Evolutionary conservation across 345 rosid species (phyloP), one percentile per base, ranked within the genome.

Genomic region (Carallia brachiata): DNA sequence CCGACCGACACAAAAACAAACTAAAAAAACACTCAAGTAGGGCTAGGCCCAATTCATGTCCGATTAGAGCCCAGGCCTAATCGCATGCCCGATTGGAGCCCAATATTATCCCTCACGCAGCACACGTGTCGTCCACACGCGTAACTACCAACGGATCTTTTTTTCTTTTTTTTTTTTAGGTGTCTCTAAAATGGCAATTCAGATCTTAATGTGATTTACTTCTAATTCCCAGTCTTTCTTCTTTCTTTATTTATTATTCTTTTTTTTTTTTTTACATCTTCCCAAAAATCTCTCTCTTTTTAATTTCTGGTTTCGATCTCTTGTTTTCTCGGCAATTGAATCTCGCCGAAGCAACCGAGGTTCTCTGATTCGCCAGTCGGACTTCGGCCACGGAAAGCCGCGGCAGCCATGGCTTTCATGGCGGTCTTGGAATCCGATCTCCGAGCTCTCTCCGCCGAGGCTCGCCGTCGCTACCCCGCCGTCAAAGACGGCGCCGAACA

Each of bases 361-460:
- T 15, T 55, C 36, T 5, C 19, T 17, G 27, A 37, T 27, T 9
- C 19, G 36, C 23, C 23, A 16, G 30, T 34, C 52, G 19, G 50
- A n/a, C 52, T 10, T 7, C 28, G 31, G 31, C 47, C 39, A 68
- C 10, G 27, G n/a, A 40, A 68, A 40, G 48, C 48, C 17, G 4
- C 17, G 50, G 50, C 50, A 4, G 65, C 61, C 61, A 95, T 92
- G 99, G 93, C 97, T 75, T 82, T 92, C 80, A 91, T 90, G 92
- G 91, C 97, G 44, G 97, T 89, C 6, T 76, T 95, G 76, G 99
- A 95, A 76, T 86, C 97, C 67, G 99, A 95, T 86, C 99, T 95
- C 67, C 97, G 96, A 54, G 96, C 99, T 31, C 97, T 95, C 67
- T 95, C 99, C 39, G 84, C 92, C 32, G 99, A 95, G 81, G 99